A percentile compares a stretch with the other conserved stretches of the same genome.
phyloP scores from a whole-genome alignment of 2,329 filamentous ascomycete species.

The Dactylellina cionopaga region DNA sequence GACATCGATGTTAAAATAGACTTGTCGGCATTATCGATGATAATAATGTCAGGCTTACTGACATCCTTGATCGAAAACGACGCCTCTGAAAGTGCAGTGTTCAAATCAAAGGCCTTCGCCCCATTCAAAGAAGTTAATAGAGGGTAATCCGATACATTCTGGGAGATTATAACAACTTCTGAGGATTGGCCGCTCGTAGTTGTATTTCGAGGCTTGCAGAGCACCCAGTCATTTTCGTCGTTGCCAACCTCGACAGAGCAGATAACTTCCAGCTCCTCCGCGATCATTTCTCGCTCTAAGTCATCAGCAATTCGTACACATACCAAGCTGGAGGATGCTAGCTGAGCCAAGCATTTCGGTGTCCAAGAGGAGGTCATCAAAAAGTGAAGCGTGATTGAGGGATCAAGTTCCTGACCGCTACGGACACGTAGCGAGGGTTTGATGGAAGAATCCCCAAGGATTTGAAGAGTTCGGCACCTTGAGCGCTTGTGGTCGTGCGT shows the following conservation, averaged over 20 bases:
- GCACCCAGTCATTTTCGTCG: constrained; percentile 14
- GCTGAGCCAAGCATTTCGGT: neutral
- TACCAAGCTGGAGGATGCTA: constrained; percentile 6
- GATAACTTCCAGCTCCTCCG: constrained; percentile 26
- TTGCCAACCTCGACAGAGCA: constrained; percentile 10
- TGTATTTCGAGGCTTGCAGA: constrained; percentile 5
- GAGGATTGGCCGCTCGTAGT: neutral
- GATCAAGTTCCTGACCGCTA: neutral
- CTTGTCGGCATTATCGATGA: constrained; percentile 50
- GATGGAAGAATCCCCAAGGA: constrained; percentile 6
- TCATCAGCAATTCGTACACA: constrained; percentile 25
- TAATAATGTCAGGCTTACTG: constrained; percentile 44
- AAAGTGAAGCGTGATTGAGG: constrained; percentile 10
- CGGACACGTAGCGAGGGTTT: neutral
- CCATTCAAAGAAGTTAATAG: neutral
- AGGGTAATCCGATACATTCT: constrained; percentile 1
- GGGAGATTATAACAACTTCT: constrained; percentile 6
- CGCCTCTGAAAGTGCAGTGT: neutral
- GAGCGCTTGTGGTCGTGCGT: constrained; percentile 4
- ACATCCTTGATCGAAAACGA: neutral
- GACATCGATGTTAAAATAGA: constrained; percentile 53
- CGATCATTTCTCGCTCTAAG: constrained; percentile 16
- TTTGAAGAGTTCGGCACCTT: constrained; percentile 26
- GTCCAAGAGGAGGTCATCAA: constrained; percentile 23
- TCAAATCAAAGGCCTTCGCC: constrained; percentile 15